phyloP scores from a whole-genome alignment of 83 land plant species.

The Thuja plicata region DNA sequence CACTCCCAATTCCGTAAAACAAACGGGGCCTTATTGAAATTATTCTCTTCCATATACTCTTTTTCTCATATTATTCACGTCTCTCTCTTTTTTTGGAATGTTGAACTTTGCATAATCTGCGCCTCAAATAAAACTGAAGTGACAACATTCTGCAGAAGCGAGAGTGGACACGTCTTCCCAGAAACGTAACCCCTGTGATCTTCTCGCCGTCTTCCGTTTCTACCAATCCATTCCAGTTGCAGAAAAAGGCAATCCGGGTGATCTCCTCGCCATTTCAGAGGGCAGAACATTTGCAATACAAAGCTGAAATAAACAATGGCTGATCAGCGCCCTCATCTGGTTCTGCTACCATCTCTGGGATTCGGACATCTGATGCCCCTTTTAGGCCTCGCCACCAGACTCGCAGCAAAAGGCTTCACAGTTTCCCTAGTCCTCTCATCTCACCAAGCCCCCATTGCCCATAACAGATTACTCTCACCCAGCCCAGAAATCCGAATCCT shows the following conservation, averaged over 20 bases:
- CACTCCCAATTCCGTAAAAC: too few relatives aligned
- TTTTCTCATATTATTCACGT: too few relatives aligned
- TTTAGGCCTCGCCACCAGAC: slow-evolving; percentile 20
- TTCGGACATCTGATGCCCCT: slow-evolving; percentile 29
- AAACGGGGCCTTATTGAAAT: too few relatives aligned
- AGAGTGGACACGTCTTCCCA: too few relatives aligned
- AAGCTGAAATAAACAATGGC: not conserved
- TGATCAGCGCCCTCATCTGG: not conserved
- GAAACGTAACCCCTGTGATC: too few relatives aligned
- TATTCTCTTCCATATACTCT: too few relatives aligned
- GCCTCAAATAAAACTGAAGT: too few relatives aligned
- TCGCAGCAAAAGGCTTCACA: slow-evolving; percentile 18
- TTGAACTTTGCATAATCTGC: too few relatives aligned
- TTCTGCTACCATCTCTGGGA: slow-evolving; percentile 4
- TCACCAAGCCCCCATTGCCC: slow-evolving; percentile 5
- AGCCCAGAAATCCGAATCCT: not conserved
- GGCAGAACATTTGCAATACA: not conserved
- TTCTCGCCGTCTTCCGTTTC: not conserved
- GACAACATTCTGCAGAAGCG: too few relatives aligned
- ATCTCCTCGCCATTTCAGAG: not conserved
- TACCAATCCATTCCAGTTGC: too few relatives aligned
- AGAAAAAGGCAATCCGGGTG: too few relatives aligned
- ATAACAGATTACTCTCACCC: not conserved
- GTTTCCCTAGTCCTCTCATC: slow-evolving; percentile 29
- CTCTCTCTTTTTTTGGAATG: too few relatives aligned